A percentile compares a stretch with the other conserved stretches of the same genome.
Evolutionary conservation across 768 basidiomycete species (phyloP).

Genomic region (Wakefieldia striispora): DNA sequence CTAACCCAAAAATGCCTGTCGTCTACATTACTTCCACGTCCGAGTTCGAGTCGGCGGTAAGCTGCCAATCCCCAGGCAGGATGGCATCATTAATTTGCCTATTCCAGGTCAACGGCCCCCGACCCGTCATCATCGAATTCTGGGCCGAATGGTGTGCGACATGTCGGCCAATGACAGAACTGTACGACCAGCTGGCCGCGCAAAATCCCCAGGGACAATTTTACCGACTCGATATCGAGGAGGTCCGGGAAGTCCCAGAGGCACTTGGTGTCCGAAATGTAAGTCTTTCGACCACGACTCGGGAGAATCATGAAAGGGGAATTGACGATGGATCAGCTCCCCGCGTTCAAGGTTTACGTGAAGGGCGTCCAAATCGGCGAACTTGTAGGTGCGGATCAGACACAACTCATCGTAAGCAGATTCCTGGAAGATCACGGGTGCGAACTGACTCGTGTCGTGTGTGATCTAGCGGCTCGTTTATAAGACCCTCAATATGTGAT

Average conservation of each 20-base stretch:
- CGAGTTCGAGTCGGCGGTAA: slow-evolving; percentile 24
- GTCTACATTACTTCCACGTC: slow-evolving; percentile 25
- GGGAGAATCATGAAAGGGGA: slow-evolving; percentile 13
- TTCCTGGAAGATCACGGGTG: slow-evolving; percentile 3
- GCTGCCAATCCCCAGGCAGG: slow-evolving; percentile 1
- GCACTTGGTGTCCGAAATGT: slow-evolving; percentile 26
- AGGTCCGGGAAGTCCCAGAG: slow-evolving; percentile 23
- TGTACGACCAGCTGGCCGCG: slow-evolving; percentile 25
- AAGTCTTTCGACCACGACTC: slow-evolving; percentile 4
- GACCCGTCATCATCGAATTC: slow-evolving; percentile 30
- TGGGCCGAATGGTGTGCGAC: slow-evolving; percentile 32
- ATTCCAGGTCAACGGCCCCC: slow-evolving; percentile 17
- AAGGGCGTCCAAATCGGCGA: slow-evolving; percentile 31
- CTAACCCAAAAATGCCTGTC: slow-evolving; percentile 20
- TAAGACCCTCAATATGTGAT: slow-evolving; percentile 29
- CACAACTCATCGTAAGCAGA: slow-evolving; percentile 24
- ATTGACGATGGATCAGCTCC: slow-evolving; percentile 24
- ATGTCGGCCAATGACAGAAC: slow-evolving; percentile 19
- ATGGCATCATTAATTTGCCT: slow-evolving; percentile 7
- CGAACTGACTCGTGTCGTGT: slow-evolving; percentile 19
- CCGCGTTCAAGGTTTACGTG: slow-evolving; percentile 31
- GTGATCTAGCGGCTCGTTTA: slow-evolving; percentile 28
- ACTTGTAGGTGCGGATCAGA: slow-evolving; percentile 26
- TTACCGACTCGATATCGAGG: slow-evolving; percentile 32
- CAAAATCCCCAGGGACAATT: slow-evolving; percentile 27